A percentile compares a stretch with the other conserved stretches of the same genome.
phyloP scores from a whole-genome alignment of 2,329 filamentous ascomycete genomes.

The Tolypocladium amazonense region DNA sequence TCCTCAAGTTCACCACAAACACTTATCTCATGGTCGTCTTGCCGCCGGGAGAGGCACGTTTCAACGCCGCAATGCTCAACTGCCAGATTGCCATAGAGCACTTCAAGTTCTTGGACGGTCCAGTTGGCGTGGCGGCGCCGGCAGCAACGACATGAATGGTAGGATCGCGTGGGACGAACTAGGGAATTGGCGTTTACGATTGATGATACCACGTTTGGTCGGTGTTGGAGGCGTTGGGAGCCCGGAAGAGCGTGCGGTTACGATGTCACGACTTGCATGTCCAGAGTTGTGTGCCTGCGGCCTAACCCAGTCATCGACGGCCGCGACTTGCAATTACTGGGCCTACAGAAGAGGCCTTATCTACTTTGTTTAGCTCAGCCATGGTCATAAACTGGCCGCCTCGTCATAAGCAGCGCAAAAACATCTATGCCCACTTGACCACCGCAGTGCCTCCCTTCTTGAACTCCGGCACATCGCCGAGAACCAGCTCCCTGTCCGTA shows the following conservation, averaged over 20 bases:
- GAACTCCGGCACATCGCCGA: conserved; percentile 54
- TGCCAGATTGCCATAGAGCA: conserved; percentile 77
- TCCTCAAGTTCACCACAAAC: conserved; percentile 92
- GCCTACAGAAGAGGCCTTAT: not conserved
- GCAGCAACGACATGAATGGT: conserved; percentile 7
- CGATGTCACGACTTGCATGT: not conserved
- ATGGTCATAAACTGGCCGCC: not conserved
- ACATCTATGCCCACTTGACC: conserved; percentile 42
- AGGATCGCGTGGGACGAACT: not conserved
- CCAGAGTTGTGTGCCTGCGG: not conserved
- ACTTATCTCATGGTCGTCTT: conserved; percentile 91
- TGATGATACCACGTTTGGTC: conserved; percentile 4
- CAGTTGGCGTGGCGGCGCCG: conserved; percentile 14
- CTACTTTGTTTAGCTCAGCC: not conserved
- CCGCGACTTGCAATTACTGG: not conserved
- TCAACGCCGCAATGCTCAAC: conserved; percentile 85
- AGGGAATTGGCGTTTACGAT: not conserved
- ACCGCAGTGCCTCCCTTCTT: conserved; percentile 55
- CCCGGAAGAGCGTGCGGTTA: not conserved
- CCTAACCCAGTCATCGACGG: not conserved
- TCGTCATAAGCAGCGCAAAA: not conserved
- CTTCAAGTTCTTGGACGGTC: conserved; percentile 59
- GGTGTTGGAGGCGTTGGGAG: not conserved
- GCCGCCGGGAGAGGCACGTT: conserved; percentile 80
- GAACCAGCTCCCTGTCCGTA: conserved; percentile 49